phyloP scores from a whole-genome alignment of 768 basidiomycete genomes.

The Serendipita sp. region DNA sequence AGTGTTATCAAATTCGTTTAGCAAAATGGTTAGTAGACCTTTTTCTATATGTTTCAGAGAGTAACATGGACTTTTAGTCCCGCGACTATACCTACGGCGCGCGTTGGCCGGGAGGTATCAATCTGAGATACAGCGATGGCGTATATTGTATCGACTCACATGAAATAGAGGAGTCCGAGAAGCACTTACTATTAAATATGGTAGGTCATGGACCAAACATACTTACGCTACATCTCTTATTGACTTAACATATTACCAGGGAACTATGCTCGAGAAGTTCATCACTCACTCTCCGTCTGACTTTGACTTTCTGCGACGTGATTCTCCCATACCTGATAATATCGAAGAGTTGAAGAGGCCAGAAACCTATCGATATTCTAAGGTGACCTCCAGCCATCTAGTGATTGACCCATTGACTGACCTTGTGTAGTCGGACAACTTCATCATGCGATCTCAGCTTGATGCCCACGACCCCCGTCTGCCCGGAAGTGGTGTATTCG shows the following conservation, averaged over 20 bases:
- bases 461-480: constrained; percentile 69
- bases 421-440: constrained; percentile 23
- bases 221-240: not conserved
- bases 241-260: constrained; percentile 27
- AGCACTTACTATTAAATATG: constrained; percentile 65
- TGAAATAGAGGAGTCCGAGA: constrained; percentile 27
- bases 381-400: constrained; percentile 29
- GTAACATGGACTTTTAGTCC: constrained; percentile 22
- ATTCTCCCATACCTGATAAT: constrained; percentile 14
- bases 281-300: constrained; percentile 50
- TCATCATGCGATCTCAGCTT: constrained; percentile 89
- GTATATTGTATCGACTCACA: constrained; percentile 51
- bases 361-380: constrained; percentile 78
- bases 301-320: constrained; percentile 40
- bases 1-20: constrained; percentile 20
- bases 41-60: too few species aligned
- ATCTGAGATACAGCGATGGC: constrained; percentile 34
- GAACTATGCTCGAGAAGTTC: constrained; percentile 76
- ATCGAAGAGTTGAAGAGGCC: constrained; percentile 23
- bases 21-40: too few species aligned
- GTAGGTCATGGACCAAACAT: constrained; percentile 21
- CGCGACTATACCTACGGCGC: constrained; percentile 60
- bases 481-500: constrained; percentile 84
- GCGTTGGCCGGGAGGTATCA: constrained; percentile 54
- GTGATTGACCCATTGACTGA: not conserved